Conservation (phyloP, 345 rosid genomes). For the Capsella bursapastoris region DNA sequence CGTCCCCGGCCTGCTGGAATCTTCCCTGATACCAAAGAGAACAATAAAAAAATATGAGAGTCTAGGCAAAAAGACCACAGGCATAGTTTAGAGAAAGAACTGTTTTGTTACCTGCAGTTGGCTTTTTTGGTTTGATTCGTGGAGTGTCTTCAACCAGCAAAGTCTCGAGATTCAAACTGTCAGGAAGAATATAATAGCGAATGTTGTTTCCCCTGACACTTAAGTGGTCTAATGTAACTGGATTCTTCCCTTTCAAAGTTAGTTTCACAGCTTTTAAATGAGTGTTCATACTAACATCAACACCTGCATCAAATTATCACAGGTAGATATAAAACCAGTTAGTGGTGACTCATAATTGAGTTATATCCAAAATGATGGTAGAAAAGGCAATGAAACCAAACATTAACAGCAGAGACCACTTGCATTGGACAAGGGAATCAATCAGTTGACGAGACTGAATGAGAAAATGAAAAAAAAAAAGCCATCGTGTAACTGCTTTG, state of each 20-base stretch:
- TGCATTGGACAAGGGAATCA: not conserved
- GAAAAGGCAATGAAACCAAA: constrained; percentile 1
- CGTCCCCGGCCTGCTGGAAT: constrained; percentile 76
- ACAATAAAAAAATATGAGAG: constrained; percentile 18
- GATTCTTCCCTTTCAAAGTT: constrained; percentile 93
- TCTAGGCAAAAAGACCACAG: not conserved
- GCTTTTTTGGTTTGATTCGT: constrained; percentile 91
- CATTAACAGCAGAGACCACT: constrained; percentile 11
- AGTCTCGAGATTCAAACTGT: constrained; percentile 97
- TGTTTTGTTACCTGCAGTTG: constrained; percentile 75
- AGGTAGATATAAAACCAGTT: constrained; percentile 4
- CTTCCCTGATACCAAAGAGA: constrained; percentile 56
- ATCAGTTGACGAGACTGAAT: constrained; percentile 8
- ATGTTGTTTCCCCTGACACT: constrained; percentile 98
- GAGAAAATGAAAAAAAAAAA: constrained; percentile 4
- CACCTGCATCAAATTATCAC: constrained; percentile 58
- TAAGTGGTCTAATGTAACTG: constrained; percentile 86
- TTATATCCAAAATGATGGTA: not conserved
- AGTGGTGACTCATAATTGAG: not conserved
- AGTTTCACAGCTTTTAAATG: constrained; percentile 96
- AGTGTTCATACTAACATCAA: constrained; percentile 97
- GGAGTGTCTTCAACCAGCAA: constrained; percentile 96
- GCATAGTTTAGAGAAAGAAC: not conserved
- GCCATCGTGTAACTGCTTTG: not conserved
- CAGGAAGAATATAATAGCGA: constrained; percentile 96